Evolutionary conservation across 345 rosid genomes (phyloP).

Genomic region (Sisymbrium irio): DNA sequence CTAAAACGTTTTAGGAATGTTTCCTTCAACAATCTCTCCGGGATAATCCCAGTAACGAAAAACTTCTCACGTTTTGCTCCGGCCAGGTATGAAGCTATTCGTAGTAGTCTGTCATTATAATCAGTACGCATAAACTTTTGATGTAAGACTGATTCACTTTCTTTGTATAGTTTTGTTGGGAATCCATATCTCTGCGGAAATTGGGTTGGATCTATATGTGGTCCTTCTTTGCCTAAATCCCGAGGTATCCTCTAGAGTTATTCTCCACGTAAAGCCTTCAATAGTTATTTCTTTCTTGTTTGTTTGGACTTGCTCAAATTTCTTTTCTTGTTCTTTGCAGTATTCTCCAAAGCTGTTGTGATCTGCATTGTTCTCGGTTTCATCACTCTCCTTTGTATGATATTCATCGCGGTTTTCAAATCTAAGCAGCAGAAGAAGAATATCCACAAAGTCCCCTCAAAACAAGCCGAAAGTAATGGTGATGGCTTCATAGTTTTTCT

Average conservation of each 20-base stretch:
- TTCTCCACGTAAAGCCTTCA: neutral
- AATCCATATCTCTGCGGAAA: conserved; percentile 79
- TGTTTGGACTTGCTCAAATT: neutral
- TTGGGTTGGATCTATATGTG: conserved; percentile 82
- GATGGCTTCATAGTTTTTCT: neutral
- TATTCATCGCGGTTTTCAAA: conserved; percentile 53
- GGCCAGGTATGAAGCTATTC: conserved; percentile 47
- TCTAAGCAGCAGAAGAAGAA: conserved; percentile 50
- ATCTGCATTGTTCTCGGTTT: conserved; percentile 64
- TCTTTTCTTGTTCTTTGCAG: conserved; percentile 29
- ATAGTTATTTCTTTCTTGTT: neutral
- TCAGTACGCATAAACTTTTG: neutral
- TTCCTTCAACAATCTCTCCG: conserved; percentile 84
- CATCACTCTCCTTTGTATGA: conserved; percentile 47
- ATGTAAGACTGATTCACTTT: neutral
- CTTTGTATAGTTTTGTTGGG: conserved; percentile 59
- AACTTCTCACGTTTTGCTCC: conserved; percentile 72
- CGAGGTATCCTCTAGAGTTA: conserved; percentile 42
- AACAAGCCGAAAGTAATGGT: conserved; percentile 44
- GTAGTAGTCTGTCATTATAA: neutral
- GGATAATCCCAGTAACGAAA: conserved; percentile 52
- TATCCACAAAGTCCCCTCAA: conserved; percentile 27
- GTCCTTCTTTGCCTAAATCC: conserved; percentile 45
- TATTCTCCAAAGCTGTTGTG: conserved; percentile 58
- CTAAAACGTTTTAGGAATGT: conserved; percentile 52